Evolutionary conservation across 169 alveolate genomes (phyloP), one percentile per base, ranked within the genome.

Genomic region (Plasmodium blacklocki): DNA sequence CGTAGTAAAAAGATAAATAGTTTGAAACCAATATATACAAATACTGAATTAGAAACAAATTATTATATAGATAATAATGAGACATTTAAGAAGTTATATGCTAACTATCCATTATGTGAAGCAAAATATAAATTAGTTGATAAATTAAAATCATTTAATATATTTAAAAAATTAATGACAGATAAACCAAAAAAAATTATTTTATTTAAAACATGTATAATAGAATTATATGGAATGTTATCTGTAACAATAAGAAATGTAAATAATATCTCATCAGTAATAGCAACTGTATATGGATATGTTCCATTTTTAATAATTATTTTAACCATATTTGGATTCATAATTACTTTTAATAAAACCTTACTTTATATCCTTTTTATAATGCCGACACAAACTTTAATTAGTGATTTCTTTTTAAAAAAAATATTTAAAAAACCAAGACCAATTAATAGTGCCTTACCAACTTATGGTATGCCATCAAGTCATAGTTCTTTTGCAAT

Each of bases 381-480:
- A 58, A 19, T 74, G 26, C 73, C 88, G 14, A 74, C 74, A 15
- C 74, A 74, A 11, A 21, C 62, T 0, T 15, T 12, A 32, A 14
- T 74, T n/a, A 74, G 62, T 43, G 94, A 91, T 60, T 66, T 85
- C 18, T 66, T 91, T 66, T 74, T 91, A 26, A 91, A 91, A 68
- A 76, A 80, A 5, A 32, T 91, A 7, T 52, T 91, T 32, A 91
- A 86, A 58, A 91, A 88, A 39, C 67, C 72, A 8, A 73, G 94
- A 64, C 94, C 94, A 29, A 74, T 88, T 60, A 86, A 91, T 73
- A 88, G 93, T 68, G 93, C 94, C 18, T 67, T 91, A 26, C 60
- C 64, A 2, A 85, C 93, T 0, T 91, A 91, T 85, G 94, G 94
- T 32, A 91, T 91, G 94, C 94, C 94, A 11, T 91, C 94, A 18